Evolutionary conservation across 768 basidiomycete species (phyloP), one percentile per base, ranked within the genome.

Genomic region (Phylloporus scabripes): DNA sequence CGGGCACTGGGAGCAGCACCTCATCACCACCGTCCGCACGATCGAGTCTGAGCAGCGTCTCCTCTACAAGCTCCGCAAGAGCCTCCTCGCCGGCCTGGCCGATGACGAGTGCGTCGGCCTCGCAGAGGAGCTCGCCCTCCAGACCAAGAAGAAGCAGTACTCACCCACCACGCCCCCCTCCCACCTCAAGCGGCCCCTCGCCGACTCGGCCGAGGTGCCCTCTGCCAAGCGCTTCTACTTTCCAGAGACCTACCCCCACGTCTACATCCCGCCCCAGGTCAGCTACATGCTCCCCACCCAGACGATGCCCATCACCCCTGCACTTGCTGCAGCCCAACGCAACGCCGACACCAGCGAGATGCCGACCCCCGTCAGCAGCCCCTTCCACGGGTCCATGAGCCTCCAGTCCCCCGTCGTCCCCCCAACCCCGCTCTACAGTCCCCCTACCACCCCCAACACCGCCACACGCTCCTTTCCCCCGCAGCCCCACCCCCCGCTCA

Each of bases 1-100:
- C 0, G 70, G 75, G 0, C 76, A 81, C 46, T 87, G 85, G 85
- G 83, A 84, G 45, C 83, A 85, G 51, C 82, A 85, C 56, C 70
- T 75, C 33, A 74, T 82, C 50, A 71, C 70, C 34, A 75, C 79
- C 14, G 82, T 85, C 4, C 76, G 82, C 31, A 58, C 78, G 32
- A 78, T 86, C 36, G 73, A 75, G 40, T 73, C 71, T 1, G 80
- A 81, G 52, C 82, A 85, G 53, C 71, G 83, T 26, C 62, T 86
- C 28, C 63, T 87, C 7, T 86, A 83, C 65, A 76, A 80, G 51
- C 66, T 78, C 9, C 72, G 85, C 10, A 77, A 77, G 60, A 77
- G 74, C 53, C 72, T 86, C 5, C 66, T 85, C 0, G 74, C 81
- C 5, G 80, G 79, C 4, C 64, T 85, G 1, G 54, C 64, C 18